Evolutionary conservation across 306 rosid species (phyloP).

Genomic region (Sophora flavescens): DNA sequence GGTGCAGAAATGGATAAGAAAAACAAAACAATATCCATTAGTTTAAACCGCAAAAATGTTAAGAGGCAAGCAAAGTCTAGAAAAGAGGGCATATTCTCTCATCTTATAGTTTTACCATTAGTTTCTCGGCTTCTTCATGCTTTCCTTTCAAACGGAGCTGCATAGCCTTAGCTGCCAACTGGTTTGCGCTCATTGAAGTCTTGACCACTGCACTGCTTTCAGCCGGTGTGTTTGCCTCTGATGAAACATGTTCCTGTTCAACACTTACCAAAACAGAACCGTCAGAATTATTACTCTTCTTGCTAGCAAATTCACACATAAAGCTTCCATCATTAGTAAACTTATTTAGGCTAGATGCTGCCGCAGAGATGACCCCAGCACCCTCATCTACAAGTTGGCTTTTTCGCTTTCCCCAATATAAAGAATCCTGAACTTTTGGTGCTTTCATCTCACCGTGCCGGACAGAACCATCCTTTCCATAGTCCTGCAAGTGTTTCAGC

Average conservation of each 20-base stretch:
- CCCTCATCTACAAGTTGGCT: slow-evolving; percentile 58
- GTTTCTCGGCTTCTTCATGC: slow-evolving; percentile 85
- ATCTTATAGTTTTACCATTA: slow-evolving; percentile 63
- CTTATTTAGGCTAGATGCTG: slow-evolving; percentile 77
- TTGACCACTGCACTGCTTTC: slow-evolving; percentile 49
- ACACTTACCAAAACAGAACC: slow-evolving; percentile 50
- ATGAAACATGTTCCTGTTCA: slow-evolving; percentile 45
- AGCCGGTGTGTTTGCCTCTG: slow-evolving; percentile 44
- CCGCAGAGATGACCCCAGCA: slow-evolving; percentile 67
- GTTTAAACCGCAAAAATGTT: slow-evolving; percentile 4
- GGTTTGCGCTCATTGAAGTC: slow-evolving; percentile 79
- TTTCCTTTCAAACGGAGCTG: slow-evolving; percentile 94
- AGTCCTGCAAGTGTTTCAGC: slow-evolving; percentile 52
- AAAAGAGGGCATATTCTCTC: slow-evolving; percentile 15
- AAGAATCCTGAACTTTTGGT: slow-evolving; percentile 75
- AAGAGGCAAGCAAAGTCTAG: background rate
- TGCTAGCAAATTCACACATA: slow-evolving; percentile 54
- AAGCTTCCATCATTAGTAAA: slow-evolving; percentile 82
- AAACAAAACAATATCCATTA: background rate
- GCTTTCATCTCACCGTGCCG: slow-evolving; percentile 72
- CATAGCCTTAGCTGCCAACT: slow-evolving; percentile 96
- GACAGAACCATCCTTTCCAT: slow-evolving; percentile 65
- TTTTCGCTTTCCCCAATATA: slow-evolving; percentile 80
- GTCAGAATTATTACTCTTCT: slow-evolving; percentile 50
- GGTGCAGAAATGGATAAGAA: slow-evolving; percentile 8